Conservation (phyloP, 2,329 filamentous ascomycete genomes). For the Zymoseptoria passerinii region DNA sequence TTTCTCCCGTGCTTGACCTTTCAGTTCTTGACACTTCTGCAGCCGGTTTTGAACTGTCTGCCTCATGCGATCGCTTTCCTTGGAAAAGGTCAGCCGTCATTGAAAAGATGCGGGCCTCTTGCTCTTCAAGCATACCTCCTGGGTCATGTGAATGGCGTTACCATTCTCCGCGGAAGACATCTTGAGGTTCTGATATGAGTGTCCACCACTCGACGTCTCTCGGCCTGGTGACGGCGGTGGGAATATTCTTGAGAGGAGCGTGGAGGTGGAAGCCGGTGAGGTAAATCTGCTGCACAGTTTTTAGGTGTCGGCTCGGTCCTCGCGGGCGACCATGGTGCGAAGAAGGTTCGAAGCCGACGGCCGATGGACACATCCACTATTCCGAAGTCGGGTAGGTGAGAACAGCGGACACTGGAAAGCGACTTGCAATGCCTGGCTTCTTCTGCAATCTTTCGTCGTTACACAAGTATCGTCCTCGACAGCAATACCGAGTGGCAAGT, state of each 20-base stretch:
- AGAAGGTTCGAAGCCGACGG: background rate
- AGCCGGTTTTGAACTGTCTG: conserved; percentile 4
- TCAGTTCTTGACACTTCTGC: conserved; percentile 6
- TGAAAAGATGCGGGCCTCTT: background rate
- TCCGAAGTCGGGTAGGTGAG: too few relatives aligned
- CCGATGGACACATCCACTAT: background rate
- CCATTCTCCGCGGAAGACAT: background rate
- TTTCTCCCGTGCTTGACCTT: conserved; percentile 1
- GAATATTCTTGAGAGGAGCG: background rate
- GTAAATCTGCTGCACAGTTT: background rate
- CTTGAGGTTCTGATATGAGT: background rate
- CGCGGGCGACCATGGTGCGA: background rate
- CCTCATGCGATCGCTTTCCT: conserved; percentile 6
- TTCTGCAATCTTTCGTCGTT: background rate
- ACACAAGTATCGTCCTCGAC: background rate
- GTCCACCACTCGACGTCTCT: background rate
- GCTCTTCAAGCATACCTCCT: background rate
- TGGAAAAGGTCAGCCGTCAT: background rate
- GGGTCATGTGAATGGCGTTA: background rate
- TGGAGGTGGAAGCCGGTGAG: background rate
- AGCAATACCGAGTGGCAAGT: background rate
- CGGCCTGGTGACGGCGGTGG: background rate
- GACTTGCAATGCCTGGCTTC: too few relatives aligned
- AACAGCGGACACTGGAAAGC: background rate
- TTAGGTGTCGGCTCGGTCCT: background rate